Conservation (phyloP, 352 stramenopile genomes). For the Saprolegnia diclina region DNA sequence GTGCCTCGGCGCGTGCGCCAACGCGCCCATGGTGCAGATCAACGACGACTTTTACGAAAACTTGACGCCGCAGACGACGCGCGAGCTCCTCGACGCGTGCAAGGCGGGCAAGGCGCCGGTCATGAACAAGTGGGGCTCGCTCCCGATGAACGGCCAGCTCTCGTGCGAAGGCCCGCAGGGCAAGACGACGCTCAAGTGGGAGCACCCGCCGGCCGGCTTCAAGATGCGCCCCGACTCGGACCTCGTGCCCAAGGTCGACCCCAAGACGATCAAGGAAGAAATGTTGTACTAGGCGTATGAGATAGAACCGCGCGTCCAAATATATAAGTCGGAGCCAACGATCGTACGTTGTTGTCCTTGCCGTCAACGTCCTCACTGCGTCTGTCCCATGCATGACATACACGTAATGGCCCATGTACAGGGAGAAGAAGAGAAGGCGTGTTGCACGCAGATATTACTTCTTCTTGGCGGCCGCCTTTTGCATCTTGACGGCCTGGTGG, state of each 20-base stretch:
- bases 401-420: neutral
- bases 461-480: conserved; percentile 94
- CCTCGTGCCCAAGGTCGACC: conserved; percentile 92
- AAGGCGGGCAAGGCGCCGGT: conserved; percentile 88
- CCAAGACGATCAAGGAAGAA: conserved; percentile 86
- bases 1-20: conserved; percentile 98
- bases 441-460: neutral
- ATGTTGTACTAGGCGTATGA: conserved; percentile 70
- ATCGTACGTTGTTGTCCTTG: neutral
- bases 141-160: conserved; percentile 99
- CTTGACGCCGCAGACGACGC: conserved; percentile 96
- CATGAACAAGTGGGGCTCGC: conserved; percentile 97
- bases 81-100: conserved; percentile 95
- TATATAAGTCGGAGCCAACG: conserved; percentile 4
- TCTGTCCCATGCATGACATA: neutral
- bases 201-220: conserved; percentile 77
- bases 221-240: conserved; percentile 88
- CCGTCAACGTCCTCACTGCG: neutral
- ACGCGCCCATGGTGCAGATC: conserved; percentile 99
- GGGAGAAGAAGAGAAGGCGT: neutral
- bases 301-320: neutral
- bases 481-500: conserved; percentile 90
- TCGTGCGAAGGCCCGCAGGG: conserved; percentile 96
- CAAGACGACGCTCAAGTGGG: conserved; percentile 92
- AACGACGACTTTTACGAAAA: conserved; percentile 99